Conservation (phyloP, 768 basidiomycete genomes). For the Rhizopogon rudus region DNA sequence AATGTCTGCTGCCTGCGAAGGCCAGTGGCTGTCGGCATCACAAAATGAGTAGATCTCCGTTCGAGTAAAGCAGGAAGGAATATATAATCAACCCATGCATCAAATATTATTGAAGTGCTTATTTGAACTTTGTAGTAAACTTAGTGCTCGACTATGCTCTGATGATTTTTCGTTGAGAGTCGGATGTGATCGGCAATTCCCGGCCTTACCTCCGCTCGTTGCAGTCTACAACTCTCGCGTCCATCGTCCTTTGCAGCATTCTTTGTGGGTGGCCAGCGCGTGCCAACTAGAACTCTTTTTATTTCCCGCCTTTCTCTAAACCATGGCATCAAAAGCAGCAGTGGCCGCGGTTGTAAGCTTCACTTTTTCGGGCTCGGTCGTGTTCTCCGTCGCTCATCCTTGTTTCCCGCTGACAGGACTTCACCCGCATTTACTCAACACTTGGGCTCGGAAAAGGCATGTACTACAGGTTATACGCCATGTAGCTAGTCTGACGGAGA, state of each 20-base stretch:
- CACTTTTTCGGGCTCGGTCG: neutral
- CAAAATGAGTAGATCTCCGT: too few species aligned
- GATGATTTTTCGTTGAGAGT: conserved; percentile 6
- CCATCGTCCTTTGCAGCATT: conserved; percentile 7
- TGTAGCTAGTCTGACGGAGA: neutral
- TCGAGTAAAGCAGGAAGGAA: neutral
- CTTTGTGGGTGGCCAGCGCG: neutral
- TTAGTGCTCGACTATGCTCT: too few species aligned
- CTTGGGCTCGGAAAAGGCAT: conserved; percentile 86
- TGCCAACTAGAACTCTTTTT: neutral
- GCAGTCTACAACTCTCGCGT: conserved; percentile 8
- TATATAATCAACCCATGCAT: neutral
- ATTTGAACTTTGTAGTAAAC: too few species aligned
- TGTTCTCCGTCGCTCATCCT: conserved; percentile 2
- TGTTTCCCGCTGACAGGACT: conserved; percentile 50
- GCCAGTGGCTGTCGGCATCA: too few species aligned
- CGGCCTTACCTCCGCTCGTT: conserved; percentile 14
- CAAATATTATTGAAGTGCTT: neutral
- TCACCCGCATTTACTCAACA: conserved; percentile 75
- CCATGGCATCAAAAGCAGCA: conserved; percentile 71
- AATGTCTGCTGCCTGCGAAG: too few species aligned
- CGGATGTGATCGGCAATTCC: conserved; percentile 24
- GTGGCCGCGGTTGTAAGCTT: conserved; percentile 57
- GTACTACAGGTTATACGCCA: conserved; percentile 10
- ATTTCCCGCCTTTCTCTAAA: conserved; percentile 11